phyloP scores from a whole-genome alignment of 2,329 filamentous ascomycete genomes.

The Curvularia sp. region DNA sequence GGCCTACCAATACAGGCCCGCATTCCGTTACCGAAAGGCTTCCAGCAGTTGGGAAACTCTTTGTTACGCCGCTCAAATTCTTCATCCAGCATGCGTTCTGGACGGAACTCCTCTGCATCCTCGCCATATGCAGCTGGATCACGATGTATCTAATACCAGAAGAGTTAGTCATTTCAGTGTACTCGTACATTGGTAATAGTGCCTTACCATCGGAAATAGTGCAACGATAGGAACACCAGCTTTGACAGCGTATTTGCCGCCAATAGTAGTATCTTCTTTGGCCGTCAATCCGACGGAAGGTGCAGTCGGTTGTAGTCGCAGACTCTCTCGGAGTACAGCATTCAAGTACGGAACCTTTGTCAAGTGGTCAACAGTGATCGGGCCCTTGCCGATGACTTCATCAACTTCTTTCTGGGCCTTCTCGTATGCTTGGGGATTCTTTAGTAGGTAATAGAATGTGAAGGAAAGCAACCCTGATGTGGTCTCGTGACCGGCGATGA shows the following conservation, averaged over 20 bases:
- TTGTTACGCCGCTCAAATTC: conserved; percentile 50
- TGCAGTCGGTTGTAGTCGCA: conserved; percentile 63
- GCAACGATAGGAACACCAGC: conserved; percentile 43
- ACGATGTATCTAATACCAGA: conserved; percentile 43
- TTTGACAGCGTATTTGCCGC: conserved; percentile 50
- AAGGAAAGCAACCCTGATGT: conserved; percentile 51
- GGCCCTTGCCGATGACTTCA: conserved; percentile 56
- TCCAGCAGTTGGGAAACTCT: conserved; percentile 55
- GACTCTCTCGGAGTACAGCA: conserved; percentile 62
- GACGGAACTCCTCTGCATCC: conserved; percentile 54
- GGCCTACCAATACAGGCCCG: conserved; percentile 61
- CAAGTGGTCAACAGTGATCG: conserved; percentile 59
- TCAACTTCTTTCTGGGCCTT: conserved; percentile 63
- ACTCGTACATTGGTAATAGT: background rate
- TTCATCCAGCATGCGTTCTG: conserved; percentile 57
- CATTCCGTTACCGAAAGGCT: conserved; percentile 63
- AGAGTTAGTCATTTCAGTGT: background rate
- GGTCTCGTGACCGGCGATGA: conserved; percentile 56
- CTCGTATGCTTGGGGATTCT: conserved; percentile 58
- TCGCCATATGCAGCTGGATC: conserved; percentile 55
- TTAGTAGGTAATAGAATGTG: conserved; percentile 60
- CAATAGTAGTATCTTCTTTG: conserved; percentile 44
- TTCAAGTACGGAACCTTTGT: conserved; percentile 61
- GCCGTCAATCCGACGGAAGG: conserved; percentile 56
- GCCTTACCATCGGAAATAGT: conserved; percentile 35